Conservation (phyloP, 2,329 filamentous ascomycete genomes). For the Aspergillus quadricinctus region DNA sequence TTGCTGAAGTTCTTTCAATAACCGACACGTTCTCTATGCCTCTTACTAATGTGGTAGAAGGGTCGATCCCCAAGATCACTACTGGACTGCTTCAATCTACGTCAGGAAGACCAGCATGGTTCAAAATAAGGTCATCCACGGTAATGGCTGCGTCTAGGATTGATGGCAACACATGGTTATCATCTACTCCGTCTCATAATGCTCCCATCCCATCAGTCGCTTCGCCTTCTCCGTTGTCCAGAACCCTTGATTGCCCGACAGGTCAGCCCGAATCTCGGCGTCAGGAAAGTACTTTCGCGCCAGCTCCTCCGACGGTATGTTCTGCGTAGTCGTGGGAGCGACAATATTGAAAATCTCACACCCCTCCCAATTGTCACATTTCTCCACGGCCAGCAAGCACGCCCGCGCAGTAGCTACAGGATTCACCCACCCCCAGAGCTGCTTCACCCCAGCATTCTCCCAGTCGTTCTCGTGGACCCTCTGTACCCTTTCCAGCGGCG, state of each 20-base stretch:
- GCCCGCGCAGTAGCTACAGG: slow-evolving; percentile 33
- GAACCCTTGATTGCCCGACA: slow-evolving; percentile 21
- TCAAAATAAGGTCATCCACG: no score
- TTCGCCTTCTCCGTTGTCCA: slow-evolving; percentile 13
- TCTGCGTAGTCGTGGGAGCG: slow-evolving; percentile 28
- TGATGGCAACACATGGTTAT: no score
- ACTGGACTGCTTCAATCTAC: no score
- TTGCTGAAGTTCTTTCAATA: no score
- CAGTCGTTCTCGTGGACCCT: slow-evolving; percentile 32
- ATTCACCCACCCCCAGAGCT: slow-evolving; percentile 36
- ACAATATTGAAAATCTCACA: slow-evolving; percentile 34
- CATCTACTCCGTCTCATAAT: slow-evolving; percentile 23
- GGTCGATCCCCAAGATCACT: no score
- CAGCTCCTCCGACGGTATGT: slow-evolving; percentile 17
- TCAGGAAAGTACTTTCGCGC: slow-evolving; percentile 24
- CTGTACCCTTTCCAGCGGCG: slow-evolving; percentile 23
- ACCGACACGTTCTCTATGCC: no score
- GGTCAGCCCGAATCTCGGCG: slow-evolving; percentile 18
- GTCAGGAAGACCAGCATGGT: no score
- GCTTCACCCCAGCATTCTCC: slow-evolving; percentile 30
- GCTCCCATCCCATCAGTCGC: slow-evolving; percentile 22
- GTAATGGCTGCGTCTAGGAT: no score
- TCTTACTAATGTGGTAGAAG: no score
- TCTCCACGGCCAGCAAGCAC: slow-evolving; percentile 31
- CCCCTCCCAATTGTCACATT: slow-evolving; percentile 28